Base-by-base conservation (phyloP, 352 stramenopile species). In the Pythium brassicae region DNA sequence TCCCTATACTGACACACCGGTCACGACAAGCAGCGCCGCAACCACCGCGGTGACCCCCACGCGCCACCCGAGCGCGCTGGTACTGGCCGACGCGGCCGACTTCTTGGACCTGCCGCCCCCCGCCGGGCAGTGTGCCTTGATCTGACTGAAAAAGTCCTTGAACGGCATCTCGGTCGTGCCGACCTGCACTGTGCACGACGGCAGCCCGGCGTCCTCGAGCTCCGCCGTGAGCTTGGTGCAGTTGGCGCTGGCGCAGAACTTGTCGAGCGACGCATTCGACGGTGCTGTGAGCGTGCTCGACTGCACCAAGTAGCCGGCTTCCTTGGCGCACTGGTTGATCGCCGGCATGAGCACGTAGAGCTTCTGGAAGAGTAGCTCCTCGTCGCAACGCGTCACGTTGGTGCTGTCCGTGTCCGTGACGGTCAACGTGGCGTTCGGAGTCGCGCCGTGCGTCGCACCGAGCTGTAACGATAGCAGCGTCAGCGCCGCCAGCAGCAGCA, bases 321-420 rank as follows among this genome's bases (percentile, higher is more conserved):
- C 67, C 47, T 55, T 61, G 10, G 67, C 67, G 64, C 67, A 75
- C 67, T 75, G 67, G 54, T 72, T 72, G 51, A 75, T 75, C 44
- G 64, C 64, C n/a, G 67, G 67, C 67, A 75, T 72, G 63, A 75
- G 64, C 57, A 75, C 67, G 63, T 75, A 75, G 45, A 75, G 67
- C 54, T 75, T 75, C 61, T 75, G 67, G 61, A 75, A 75, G 46
- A 75, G 67, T 57, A 75, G 55, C 42, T 72, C 59, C 29, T 64
- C 48, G 51, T 75, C 64, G 45, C 67, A 75, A 7, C 45, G 56
- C 23, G 56, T 66, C 25, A 55, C 45, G 15, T 54, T 59, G 23
- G 22, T 12, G 44, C 12, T 19, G 14, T 45, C 50, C 32, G 32
- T 37, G n/a, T n/a, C 32, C 9, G 32, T 37, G 14, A 11, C 32